Conservation (phyloP, 2,329 filamentous ascomycete genomes). For the Thermoascus crustaceus region DNA sequence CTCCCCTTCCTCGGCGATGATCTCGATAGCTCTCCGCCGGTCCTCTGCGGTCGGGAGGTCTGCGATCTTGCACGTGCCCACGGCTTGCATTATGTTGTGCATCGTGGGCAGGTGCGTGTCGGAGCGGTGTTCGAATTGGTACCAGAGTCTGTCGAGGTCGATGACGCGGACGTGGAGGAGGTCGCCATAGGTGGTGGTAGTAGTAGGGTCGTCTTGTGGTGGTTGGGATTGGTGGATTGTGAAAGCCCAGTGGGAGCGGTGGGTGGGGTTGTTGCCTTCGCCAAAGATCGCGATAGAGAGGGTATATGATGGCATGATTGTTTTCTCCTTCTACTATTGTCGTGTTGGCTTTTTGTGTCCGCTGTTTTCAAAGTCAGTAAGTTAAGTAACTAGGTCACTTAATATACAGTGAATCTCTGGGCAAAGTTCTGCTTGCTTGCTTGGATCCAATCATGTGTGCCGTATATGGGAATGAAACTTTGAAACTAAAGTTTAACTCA, state of each 20-base stretch:
- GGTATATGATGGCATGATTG: too few relatives aligned
- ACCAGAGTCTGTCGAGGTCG: conserved; percentile 15
- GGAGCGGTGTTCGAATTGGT: conserved; percentile 15
- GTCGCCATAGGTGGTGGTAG: too few relatives aligned
- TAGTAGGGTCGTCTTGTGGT: too few relatives aligned
- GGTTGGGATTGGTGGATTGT: conserved; percentile 19
- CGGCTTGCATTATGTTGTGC: conserved; percentile 14
- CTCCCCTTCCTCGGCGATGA: conserved; percentile 12
- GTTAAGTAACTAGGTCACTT: too few relatives aligned
- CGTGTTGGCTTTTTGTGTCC: too few relatives aligned
- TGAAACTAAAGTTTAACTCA: too few relatives aligned
- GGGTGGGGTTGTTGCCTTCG: conserved; percentile 13
- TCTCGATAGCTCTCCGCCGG: conserved; percentile 11
- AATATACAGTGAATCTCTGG: too few relatives aligned
- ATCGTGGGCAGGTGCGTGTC: conserved; percentile 15
- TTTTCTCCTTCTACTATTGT: too few relatives aligned
- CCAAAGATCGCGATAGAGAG: conserved; percentile 18
- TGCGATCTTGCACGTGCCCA: conserved; percentile 15
- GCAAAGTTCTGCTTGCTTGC: too few relatives aligned
- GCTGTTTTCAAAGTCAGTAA: too few relatives aligned
- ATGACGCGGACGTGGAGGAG: conserved; percentile 19
- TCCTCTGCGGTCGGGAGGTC: conserved; percentile 11
- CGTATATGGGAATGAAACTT: too few relatives aligned
- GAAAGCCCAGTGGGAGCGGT: conserved; percentile 19
- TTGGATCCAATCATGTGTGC: too few relatives aligned